phyloP scores from a whole-genome alignment of 345 rosid species.

The Ceriops decandra region DNA sequence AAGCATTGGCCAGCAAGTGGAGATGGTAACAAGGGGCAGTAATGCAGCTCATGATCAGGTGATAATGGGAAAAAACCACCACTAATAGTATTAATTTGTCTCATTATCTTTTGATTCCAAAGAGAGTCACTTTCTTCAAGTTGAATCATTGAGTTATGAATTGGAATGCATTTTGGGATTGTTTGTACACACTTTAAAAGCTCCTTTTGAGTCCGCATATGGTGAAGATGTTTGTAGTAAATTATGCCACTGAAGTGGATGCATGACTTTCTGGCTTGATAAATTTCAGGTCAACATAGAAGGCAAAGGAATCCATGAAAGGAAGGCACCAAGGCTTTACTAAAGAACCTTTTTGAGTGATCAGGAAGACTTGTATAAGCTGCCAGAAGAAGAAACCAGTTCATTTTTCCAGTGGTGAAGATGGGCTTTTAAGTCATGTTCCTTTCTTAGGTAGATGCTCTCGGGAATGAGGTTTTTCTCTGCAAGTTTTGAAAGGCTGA shows the following conservation, averaged over 20 bases:
- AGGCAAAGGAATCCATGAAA: slow-evolving; percentile 60
- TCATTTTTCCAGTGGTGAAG: slow-evolving; percentile 17
- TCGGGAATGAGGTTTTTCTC: slow-evolving; percentile 29
- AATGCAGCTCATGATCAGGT: slow-evolving; percentile 8
- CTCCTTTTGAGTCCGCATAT: slow-evolving; percentile 13
- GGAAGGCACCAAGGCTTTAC: slow-evolving; percentile 70
- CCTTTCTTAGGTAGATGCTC: slow-evolving; percentile 32
- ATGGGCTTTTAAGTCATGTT: slow-evolving; percentile 18
- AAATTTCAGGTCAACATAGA: slow-evolving; percentile 55
- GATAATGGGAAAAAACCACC: background rate
- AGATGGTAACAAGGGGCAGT: slow-evolving; percentile 14
- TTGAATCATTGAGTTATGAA: background rate
- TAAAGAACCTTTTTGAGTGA: slow-evolving; percentile 58
- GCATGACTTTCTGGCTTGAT: slow-evolving; percentile 30
- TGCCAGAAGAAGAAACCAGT: slow-evolving; percentile 8
- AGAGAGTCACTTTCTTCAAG: slow-evolving; percentile 10
- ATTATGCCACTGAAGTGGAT: slow-evolving; percentile 29
- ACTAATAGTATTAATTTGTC: background rate
- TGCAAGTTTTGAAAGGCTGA: slow-evolving; percentile 21
- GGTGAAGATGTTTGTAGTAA: slow-evolving; percentile 18
- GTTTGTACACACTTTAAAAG: slow-evolving; percentile 22
- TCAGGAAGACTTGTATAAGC: background rate
- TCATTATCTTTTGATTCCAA: background rate
- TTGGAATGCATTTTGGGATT: background rate
- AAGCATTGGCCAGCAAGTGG: slow-evolving; percentile 34